phyloP scores from a whole-genome alignment of 2,329 filamentous ascomycete genomes.

The Ophiostoma tasmaniense region DNA sequence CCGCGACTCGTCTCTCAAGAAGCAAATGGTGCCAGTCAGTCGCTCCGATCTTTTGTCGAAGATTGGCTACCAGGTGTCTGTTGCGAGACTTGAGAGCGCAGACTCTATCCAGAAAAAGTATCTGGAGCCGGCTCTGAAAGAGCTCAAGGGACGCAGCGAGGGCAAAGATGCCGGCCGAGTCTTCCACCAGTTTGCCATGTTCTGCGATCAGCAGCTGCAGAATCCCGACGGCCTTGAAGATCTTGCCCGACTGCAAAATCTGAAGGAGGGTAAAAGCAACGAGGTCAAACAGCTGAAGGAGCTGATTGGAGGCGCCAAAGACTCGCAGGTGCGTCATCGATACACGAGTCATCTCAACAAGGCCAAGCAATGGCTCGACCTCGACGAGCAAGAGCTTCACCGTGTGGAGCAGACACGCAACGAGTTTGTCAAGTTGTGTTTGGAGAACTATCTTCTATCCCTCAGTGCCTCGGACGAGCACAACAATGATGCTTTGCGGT shows the following conservation, averaged over 20 bases:
- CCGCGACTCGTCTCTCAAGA: conserved; percentile 50
- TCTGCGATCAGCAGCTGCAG: conserved; percentile 90
- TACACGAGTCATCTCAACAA: conserved; percentile 57
- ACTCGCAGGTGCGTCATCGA: conserved; percentile 45
- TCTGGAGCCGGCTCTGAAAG: conserved; percentile 72
- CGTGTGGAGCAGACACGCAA: conserved; percentile 67
- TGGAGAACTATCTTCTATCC: conserved; percentile 88
- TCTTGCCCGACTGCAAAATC: conserved; percentile 66
- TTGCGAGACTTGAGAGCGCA: conserved; percentile 83
- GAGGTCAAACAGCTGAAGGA: conserved; percentile 68
- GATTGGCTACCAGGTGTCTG: conserved; percentile 78
- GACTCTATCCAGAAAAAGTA: conserved; percentile 84
- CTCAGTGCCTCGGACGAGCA: conserved; percentile 79
- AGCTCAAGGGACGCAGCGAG: conserved; percentile 59
- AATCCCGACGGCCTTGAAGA: conserved; percentile 80
- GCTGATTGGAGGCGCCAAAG: conserved; percentile 42
- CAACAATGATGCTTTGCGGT: conserved; percentile 82
- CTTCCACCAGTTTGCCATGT: conserved; percentile 88
- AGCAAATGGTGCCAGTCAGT: conserved; percentile 63
- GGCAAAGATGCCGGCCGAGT: conserved; percentile 75
- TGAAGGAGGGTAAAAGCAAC: conserved; percentile 70
- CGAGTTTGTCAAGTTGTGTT: conserved; percentile 75
- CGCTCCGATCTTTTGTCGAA: conserved; percentile 75
- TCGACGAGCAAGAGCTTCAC: conserved; percentile 80
- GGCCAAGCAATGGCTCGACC: conserved; percentile 79